Evolutionary conservation across 441 rosid genomes (phyloP), one percentile per base, ranked within the genome.

Genomic region (Gossypium schwendimanii): DNA sequence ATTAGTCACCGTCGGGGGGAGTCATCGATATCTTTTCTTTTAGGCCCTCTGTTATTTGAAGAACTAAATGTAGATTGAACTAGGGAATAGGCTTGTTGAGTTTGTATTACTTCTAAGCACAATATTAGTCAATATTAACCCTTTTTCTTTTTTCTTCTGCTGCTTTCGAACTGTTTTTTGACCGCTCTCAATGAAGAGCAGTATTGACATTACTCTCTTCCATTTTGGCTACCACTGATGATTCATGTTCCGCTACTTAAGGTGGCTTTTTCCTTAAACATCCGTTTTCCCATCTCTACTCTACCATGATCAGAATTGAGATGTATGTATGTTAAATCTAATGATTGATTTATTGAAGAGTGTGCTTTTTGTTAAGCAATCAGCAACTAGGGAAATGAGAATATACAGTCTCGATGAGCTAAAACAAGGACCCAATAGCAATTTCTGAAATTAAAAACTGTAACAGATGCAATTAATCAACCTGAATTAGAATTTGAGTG

Each of bases 41-140:
- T 62, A 12, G 49, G 23, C 66, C 47, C 8, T 31, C 64, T 33
- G n/a, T 17, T 62, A 60, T 8, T 60, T 2, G 15, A 28, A 60
- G 44, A 33, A 39, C 61, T 17, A 69, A 69, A 53, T 54, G 50
- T 69, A 53, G 73, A 69, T 54, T 17, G 45, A 36, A 62, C 11
- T 36, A 17, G 66, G 47, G 49, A 62, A 17, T 36, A 61, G 20
- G 21, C 49, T 62, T 17, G 66, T 62, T 62, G 66, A 62, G 49
- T 62, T 61, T 61, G 12, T 33, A 60, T 14, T 33, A 61, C 47
- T 61, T 61, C 14, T 17, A 61, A 8, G 66, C 44, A 15, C 23
- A 8, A 9, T 62, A 21, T 24, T 28, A 14, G 33, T 57, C 12
- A 57, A 55, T 55, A 21, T 55, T 21, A 55, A 57, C 62, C 31